phyloP scores from a whole-genome alignment of 305 asterid species.

The Ilex paraguariensis region DNA sequence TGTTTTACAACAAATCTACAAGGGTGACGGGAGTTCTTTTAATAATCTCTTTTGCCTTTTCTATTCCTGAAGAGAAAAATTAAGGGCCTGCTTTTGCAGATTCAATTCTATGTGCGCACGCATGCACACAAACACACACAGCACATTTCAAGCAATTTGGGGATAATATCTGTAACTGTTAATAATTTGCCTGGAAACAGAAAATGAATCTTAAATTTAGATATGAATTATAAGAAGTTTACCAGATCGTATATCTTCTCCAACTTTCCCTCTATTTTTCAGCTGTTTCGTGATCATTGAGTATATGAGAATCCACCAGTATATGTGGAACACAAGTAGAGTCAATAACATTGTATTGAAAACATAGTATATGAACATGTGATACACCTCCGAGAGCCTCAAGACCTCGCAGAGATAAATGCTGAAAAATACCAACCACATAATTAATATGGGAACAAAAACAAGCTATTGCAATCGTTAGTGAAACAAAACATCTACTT shows the following conservation, averaged over 20 bases:
- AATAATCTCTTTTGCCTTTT: no score
- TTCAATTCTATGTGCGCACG: no score
- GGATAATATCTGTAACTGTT: no score
- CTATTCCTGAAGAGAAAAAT: no score
- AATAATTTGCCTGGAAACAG: background rate
- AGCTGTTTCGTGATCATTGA: constrained; percentile 82
- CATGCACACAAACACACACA: no score
- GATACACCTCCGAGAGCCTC: constrained; percentile 39
- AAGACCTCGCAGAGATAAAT: constrained; percentile 34
- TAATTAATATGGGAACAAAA: constrained; percentile 24
- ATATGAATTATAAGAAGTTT: constrained; percentile 10
- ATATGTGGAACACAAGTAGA: constrained; percentile 78
- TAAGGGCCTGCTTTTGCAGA: no score
- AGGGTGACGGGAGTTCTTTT: no score
- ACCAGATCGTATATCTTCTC: constrained; percentile 99
- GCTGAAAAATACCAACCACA: constrained; percentile 46
- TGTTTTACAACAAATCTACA: no score
- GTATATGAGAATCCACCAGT: constrained; percentile 94
- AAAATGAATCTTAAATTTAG: background rate
- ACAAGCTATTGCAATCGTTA: background rate
- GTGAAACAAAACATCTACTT: constrained; percentile 1
- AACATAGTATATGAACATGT: constrained; percentile 48
- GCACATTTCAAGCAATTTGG: no score
- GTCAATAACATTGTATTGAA: constrained; percentile 81
- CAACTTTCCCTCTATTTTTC: constrained; percentile 80